These are phyloP conservation scores for Clathrus columnatus DNA, from an alignment of 768 basidiomycete species.

Conservation along the genomic window DNA sequence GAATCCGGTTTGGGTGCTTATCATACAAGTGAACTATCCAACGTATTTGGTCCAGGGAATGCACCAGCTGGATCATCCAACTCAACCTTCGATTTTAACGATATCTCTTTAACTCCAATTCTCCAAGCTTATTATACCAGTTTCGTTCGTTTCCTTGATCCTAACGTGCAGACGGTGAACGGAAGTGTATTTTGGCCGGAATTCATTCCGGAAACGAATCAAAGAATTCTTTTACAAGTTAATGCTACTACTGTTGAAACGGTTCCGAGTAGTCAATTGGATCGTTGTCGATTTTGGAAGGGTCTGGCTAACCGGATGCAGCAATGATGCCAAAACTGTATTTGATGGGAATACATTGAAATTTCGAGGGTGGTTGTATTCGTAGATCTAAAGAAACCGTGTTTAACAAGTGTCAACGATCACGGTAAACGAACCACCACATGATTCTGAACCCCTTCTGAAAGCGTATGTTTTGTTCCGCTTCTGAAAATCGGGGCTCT, in stretches of 20 bases:
- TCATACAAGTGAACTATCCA: constrained; percentile 2
- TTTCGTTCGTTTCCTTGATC: constrained; percentile 7
- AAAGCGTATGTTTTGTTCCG: too few relatives aligned
- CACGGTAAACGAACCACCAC: too few relatives aligned
- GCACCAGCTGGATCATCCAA: constrained; percentile 27
- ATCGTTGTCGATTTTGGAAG: constrained; percentile 9
- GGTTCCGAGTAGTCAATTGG: constrained; percentile 3
- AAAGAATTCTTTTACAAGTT: constrained; percentile 7
- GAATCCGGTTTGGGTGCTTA: neutral
- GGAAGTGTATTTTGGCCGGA: constrained; percentile 9
- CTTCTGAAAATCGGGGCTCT: too few relatives aligned
- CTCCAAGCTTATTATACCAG: constrained; percentile 9
- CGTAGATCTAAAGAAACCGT: too few relatives aligned
- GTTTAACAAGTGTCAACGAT: too few relatives aligned
- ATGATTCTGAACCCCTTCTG: too few relatives aligned
- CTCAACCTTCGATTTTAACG: constrained; percentile 26
- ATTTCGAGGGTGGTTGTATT: too few relatives aligned
- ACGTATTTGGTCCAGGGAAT: constrained; percentile 20
- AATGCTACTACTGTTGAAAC: constrained; percentile 10
- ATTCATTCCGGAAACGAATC: neutral
- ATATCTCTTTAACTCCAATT: constrained; percentile 48
- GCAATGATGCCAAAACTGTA: too few relatives aligned
- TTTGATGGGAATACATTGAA: too few relatives aligned
- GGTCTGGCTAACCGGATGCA: constrained; percentile 4
- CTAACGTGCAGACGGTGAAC: constrained; percentile 50